These are phyloP conservation scores for Aspergillus carlsbadensis DNA, from an alignment of 495 filamentous ascomycete genomes.

Conservation along the genomic window DNA sequence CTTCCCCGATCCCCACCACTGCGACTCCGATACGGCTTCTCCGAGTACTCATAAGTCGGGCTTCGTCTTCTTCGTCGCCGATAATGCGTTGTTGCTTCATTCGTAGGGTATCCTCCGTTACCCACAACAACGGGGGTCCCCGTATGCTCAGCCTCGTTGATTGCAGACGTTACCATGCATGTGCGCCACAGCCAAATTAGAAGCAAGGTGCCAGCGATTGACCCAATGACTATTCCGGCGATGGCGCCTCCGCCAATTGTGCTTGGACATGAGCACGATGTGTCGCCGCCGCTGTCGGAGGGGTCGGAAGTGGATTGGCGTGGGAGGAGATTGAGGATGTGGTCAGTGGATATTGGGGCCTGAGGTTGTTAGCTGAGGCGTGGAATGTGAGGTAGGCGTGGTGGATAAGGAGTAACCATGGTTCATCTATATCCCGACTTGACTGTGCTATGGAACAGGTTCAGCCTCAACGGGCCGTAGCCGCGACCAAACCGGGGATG, in stretches of 20 bases:
- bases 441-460: too few relatives aligned
- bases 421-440: too few relatives aligned
- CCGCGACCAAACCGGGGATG: too few relatives aligned
- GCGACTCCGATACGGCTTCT: slow-evolving; percentile 28
- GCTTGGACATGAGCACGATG: slow-evolving; percentile 26
- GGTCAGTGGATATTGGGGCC: background rate
- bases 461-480: too few relatives aligned
- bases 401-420: too few relatives aligned
- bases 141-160: slow-evolving; percentile 22
- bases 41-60: slow-evolving; percentile 33
- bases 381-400: background rate
- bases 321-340: background rate
- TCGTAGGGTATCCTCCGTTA: background rate
- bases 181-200: slow-evolving; percentile 51
- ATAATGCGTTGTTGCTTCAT: slow-evolving; percentile 11
- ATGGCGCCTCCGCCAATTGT: slow-evolving; percentile 54
- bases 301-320: background rate
- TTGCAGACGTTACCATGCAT: slow-evolving; percentile 24
- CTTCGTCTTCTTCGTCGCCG: slow-evolving; percentile 22
- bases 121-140: slow-evolving; percentile 14
- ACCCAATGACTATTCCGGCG: slow-evolving; percentile 60
- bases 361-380: background rate
- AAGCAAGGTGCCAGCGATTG: slow-evolving; percentile 53
- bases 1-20: slow-evolving; percentile 8
- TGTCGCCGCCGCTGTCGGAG: background rate